Evolutionary conservation across 2,329 filamentous ascomycete species (phyloP).

Genomic region (Penicillium sp.): DNA sequence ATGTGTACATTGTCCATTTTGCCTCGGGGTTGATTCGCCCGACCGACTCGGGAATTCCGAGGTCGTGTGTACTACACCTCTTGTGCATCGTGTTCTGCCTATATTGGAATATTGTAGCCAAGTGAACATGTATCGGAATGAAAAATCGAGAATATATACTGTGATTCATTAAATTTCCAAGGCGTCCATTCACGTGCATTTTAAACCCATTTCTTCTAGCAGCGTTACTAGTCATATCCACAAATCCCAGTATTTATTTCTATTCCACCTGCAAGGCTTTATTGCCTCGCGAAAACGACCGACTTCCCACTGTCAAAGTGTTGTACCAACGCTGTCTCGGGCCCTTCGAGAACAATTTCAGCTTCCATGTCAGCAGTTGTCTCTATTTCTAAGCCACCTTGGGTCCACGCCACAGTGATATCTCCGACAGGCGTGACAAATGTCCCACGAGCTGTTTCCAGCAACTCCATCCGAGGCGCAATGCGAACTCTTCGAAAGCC

Average conservation of each 20-base stretch:
- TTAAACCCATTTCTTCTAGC: no score
- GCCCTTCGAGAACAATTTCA: slow-evolving; percentile 9
- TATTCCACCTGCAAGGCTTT: not conserved
- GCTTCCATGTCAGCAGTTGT: slow-evolving; percentile 5
- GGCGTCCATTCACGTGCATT: no score
- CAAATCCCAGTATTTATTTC: no score
- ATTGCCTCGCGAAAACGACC: not conserved
- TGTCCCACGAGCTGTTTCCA: slow-evolving; percentile 1
- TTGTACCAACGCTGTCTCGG: not conserved
- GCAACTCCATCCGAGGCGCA: slow-evolving; percentile 14
- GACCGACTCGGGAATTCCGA: not conserved
- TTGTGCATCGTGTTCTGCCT: not conserved
- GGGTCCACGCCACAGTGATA: slow-evolving; percentile 7
- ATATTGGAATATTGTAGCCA: not conserved
- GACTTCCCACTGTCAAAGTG: not conserved
- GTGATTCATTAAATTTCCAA: no score
- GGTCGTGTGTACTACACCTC: no score
- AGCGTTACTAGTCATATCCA: no score
- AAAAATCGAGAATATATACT: no score
- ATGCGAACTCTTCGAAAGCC: slow-evolving; percentile 16
- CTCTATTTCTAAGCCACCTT: slow-evolving; percentile 11
- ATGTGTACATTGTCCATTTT: not conserved
- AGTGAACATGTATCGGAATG: not conserved
- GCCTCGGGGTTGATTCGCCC: not conserved
- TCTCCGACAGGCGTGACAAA: slow-evolving; percentile 11